A percentile compares a stretch with the other conserved stretches of the same genome.
Conservation (phyloP, 768 basidiomycete genomes). For the Saitozyma podzolica region DNA sequence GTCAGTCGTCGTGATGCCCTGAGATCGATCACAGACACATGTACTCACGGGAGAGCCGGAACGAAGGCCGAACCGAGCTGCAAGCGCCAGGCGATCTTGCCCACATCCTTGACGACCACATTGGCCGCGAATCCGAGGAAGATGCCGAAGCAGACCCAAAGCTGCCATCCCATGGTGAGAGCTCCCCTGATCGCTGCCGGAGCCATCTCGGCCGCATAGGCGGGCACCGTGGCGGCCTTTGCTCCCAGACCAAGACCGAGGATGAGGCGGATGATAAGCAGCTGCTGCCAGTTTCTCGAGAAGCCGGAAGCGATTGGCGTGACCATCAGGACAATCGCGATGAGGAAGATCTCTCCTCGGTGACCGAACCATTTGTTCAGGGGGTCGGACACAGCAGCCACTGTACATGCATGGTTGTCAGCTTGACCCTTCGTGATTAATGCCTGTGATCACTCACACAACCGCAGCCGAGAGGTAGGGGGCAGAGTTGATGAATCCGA, state of each 20-base stretch:
- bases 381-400: slow-evolving; percentile 58
- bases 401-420: slow-evolving; percentile 7
- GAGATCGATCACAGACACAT: no score
- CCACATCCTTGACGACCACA: slow-evolving; percentile 46
- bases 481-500: slow-evolving; percentile 42
- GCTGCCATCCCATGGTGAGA: slow-evolving; percentile 85
- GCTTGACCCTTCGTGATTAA: background rate
- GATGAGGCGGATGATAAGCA: slow-evolving; percentile 38
- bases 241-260: slow-evolving; percentile 50
- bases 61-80: slow-evolving; percentile 54
- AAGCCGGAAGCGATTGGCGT: slow-evolving; percentile 52
- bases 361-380: slow-evolving; percentile 65
- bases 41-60: slow-evolving; percentile 20
- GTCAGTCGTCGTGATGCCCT: no score
- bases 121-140: slow-evolving; percentile 54
- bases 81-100: slow-evolving; percentile 54
- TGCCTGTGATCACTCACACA: slow-evolving; percentile 20
- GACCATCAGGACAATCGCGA: slow-evolving; percentile 56
- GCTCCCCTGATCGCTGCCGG: slow-evolving; percentile 86
- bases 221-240: slow-evolving; percentile 58
- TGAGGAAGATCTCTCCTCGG: slow-evolving; percentile 62
- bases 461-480: slow-evolving; percentile 39
- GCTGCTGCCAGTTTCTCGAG: slow-evolving; percentile 39
- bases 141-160: slow-evolving; percentile 52
- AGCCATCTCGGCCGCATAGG: slow-evolving; percentile 73